phyloP scores from a whole-genome alignment of 2,329 filamentous ascomycete genomes.

The Akanthomyces dipterigenus region DNA sequence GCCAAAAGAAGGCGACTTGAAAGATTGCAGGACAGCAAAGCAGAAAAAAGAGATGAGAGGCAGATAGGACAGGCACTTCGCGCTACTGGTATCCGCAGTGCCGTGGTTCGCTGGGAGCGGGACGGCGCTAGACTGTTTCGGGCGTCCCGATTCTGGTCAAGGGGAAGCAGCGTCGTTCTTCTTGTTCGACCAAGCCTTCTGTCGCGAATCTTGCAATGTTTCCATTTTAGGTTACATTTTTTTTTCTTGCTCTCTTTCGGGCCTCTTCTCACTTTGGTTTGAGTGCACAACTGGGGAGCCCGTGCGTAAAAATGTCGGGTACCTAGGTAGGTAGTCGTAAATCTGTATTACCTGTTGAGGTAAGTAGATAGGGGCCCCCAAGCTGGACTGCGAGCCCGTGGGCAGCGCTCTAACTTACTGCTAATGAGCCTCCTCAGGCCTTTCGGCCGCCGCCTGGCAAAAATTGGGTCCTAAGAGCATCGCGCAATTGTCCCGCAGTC shows the following conservation, averaged over 20 bases:
- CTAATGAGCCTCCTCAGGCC: background rate
- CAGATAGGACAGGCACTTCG: background rate
- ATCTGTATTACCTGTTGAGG: too few species aligned
- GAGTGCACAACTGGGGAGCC: too few species aligned
- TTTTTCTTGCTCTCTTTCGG: background rate
- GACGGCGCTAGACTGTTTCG: background rate
- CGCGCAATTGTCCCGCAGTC: constrained; percentile 1
- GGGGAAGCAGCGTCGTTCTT: too few species aligned
- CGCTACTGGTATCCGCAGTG: background rate
- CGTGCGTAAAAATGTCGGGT: too few species aligned
- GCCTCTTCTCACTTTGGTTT: background rate
- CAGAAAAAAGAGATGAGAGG: constrained; percentile 4
- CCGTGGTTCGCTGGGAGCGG: background rate
- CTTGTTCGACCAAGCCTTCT: too few species aligned
- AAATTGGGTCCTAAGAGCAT: background rate
- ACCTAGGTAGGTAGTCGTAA: too few species aligned
- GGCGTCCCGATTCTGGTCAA: background rate
- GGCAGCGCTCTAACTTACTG: background rate
- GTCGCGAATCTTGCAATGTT: too few species aligned
- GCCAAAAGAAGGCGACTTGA: background rate
- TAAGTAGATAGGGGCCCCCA: too few species aligned
- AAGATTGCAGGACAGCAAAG: background rate
- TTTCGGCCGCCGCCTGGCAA: background rate
- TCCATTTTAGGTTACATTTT: background rate
- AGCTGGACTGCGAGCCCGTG: background rate